These are phyloP conservation scores for Eimeria necatrix DNA, from an alignment of 169 alveolate genomes.

Conservation along the genomic window DNA sequence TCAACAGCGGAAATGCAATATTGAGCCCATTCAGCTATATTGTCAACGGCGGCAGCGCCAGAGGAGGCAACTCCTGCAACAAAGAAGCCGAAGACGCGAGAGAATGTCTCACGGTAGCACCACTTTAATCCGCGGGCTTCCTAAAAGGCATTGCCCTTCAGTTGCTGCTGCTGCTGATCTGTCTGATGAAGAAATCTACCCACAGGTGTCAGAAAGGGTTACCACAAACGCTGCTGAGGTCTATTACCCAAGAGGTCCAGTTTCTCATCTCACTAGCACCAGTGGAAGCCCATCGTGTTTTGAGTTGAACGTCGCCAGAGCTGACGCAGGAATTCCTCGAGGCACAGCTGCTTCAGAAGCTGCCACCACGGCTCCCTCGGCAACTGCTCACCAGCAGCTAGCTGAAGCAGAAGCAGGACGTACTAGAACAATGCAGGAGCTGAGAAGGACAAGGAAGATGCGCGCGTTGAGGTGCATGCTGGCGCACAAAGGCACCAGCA, in stretches of 20 bases:
- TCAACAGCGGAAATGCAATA: neutral
- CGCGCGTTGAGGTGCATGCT: conserved; percentile 69
- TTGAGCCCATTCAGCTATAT: neutral
- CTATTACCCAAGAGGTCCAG: too few relatives aligned
- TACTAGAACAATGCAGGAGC: neutral
- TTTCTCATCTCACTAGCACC: too few relatives aligned
- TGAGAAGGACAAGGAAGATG: conserved; percentile 32
- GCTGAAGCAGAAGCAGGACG: neutral
- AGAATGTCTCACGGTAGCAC: conserved; percentile 7
- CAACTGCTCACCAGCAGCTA: neutral
- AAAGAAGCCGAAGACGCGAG: conserved; percentile 15
- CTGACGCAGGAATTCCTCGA: neutral
- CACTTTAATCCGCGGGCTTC: neutral
- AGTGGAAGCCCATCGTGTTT: too few relatives aligned
- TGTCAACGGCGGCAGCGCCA: conserved; percentile 54
- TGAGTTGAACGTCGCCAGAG: too few relatives aligned
- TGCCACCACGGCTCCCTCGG: neutral
- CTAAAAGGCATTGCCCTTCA: neutral
- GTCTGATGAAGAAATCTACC: neutral
- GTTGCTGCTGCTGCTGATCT: neutral
- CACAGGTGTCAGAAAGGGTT: neutral
- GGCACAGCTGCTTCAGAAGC: neutral
- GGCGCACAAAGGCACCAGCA: conserved; percentile 30
- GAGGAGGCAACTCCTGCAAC: conserved; percentile 27
- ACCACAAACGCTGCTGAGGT: neutral